phyloP scores from a whole-genome alignment of 495 filamentous ascomycete genomes.

The Penicillium longicatenatum region DNA sequence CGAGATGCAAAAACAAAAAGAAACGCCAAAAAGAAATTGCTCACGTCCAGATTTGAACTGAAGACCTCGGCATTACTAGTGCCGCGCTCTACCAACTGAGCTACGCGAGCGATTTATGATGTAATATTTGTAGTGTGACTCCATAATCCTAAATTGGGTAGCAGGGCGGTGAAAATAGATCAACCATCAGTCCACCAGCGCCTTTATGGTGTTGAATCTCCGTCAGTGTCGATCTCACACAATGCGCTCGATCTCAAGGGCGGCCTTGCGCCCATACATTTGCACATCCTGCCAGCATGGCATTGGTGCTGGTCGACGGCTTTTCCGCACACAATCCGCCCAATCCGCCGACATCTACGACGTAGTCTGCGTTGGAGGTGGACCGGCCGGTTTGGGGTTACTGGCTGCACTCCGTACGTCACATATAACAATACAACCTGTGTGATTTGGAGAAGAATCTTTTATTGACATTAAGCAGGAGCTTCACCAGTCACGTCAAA shows the following conservation, averaged over 20 bases:
- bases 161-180: not conserved
- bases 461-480: constrained; percentile 33
- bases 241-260: constrained; percentile 41
- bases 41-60: constrained; percentile 1
- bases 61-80: constrained; percentile 1
- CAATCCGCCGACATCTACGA: constrained; percentile 68
- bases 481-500: constrained; percentile 71
- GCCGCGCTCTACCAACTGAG: constrained; percentile 1
- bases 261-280: constrained; percentile 41
- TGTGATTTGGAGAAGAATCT: not conserved
- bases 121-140: not conserved
- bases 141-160: no score
- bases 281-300: constrained; percentile 45
- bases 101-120: not conserved
- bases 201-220: constrained; percentile 17
- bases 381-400: constrained; percentile 91
- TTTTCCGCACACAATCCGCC: constrained; percentile 29
- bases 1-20: no score
- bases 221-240: constrained; percentile 17
- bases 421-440: constrained; percentile 1
- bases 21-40: not conserved
- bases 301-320: constrained; percentile 27
- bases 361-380: constrained; percentile 93
- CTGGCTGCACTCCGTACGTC: constrained; percentile 79
- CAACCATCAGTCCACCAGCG: not conserved